A percentile compares a stretch with the other conserved stretches of the same genome.
phyloP scores from a whole-genome alignment of 2,329 filamentous ascomycete genomes.

The Pseudocercospora fijiensis region DNA sequence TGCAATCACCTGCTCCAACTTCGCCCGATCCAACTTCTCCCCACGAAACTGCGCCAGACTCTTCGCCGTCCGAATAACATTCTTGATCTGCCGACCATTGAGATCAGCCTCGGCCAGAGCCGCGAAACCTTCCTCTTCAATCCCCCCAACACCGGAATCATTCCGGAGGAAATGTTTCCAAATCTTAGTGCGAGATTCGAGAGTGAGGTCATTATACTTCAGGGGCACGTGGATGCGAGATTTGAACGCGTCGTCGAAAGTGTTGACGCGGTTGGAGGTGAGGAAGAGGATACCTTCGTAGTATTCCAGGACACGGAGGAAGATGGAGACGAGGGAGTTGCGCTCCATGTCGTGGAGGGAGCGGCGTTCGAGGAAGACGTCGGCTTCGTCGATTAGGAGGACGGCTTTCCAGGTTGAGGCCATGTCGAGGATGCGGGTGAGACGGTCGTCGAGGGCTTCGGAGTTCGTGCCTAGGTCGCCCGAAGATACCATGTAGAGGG shows the following conservation, averaged over 20 bases:
- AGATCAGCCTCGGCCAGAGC: slow-evolving; percentile 28
- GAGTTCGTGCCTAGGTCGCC: slow-evolving; percentile 43
- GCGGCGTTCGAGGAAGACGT: slow-evolving; percentile 78
- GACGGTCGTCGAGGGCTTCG: slow-evolving; percentile 45
- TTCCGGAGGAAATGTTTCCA: slow-evolving; percentile 31
- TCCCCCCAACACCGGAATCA: slow-evolving; percentile 12
- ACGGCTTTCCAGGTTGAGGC: slow-evolving; percentile 87
- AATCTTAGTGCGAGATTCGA: slow-evolving; percentile 26
- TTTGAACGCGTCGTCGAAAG: slow-evolving; percentile 42
- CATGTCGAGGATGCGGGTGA: slow-evolving; percentile 67
- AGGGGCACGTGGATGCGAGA: slow-evolving; percentile 40
- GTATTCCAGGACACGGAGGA: slow-evolving; percentile 43
- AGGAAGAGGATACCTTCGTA: slow-evolving; percentile 42
- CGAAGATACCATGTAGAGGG: slow-evolving; percentile 43
- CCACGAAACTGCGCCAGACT: slow-evolving; percentile 29
- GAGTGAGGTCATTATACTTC: slow-evolving; percentile 31
- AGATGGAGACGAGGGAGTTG: slow-evolving; percentile 72
- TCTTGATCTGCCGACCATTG: slow-evolving; percentile 37
- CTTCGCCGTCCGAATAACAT: slow-evolving; percentile 33
- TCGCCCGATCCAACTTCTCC: slow-evolving; percentile 25
- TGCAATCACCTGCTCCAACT: slow-evolving; percentile 32
- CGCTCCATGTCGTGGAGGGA: slow-evolving; percentile 78
- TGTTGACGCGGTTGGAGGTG: slow-evolving; percentile 40
- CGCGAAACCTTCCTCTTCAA: slow-evolving; percentile 25
- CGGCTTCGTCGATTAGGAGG: slow-evolving; percentile 78